Conservation (phyloP, 768 basidiomycete species). For the Tephrocybe sp. region DNA sequence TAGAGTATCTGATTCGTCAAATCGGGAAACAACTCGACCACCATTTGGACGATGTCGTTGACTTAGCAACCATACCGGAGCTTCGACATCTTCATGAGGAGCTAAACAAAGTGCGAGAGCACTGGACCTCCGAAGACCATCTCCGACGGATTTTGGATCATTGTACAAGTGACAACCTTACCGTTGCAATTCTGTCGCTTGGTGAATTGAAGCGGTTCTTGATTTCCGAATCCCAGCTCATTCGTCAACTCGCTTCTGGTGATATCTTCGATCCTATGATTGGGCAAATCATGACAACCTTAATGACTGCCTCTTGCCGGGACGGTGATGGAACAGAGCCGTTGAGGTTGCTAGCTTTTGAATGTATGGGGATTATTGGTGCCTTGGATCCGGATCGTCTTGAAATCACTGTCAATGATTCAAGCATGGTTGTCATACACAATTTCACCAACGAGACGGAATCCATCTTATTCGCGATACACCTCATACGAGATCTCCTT, state of each 20-base stretch:
- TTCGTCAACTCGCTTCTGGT: constrained; percentile 69
- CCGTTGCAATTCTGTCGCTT: constrained; percentile 71
- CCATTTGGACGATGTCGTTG: constrained; percentile 76
- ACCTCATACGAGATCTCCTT: constrained; percentile 82
- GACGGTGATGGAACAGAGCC: constrained; percentile 75
- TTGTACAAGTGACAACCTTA: constrained; percentile 72
- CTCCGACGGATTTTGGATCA: constrained; percentile 73
- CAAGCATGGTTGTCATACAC: constrained; percentile 67
- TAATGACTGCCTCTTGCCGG: constrained; percentile 70
- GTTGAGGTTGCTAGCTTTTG: constrained; percentile 71
- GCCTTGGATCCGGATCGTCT: constrained; percentile 95
- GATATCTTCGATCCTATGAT: constrained; percentile 82
- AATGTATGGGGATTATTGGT: constrained; percentile 89
- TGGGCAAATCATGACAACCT: constrained; percentile 59
- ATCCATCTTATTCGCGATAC: constrained; percentile 73
- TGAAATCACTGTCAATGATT: constrained; percentile 56
- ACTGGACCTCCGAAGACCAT: constrained; percentile 50
- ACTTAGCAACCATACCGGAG: constrained; percentile 70
- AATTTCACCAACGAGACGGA: constrained; percentile 84
- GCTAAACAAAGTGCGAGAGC: constrained; percentile 42
- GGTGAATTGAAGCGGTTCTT: constrained; percentile 74
- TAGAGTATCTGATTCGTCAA: constrained; percentile 70
- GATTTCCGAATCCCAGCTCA: constrained; percentile 41
- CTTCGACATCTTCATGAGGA: constrained; percentile 41
- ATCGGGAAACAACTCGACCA: constrained; percentile 50